Evolutionary conservation across 352 stramenopile genomes (phyloP).

Genomic region (Phytophthora nicotianae): DNA sequence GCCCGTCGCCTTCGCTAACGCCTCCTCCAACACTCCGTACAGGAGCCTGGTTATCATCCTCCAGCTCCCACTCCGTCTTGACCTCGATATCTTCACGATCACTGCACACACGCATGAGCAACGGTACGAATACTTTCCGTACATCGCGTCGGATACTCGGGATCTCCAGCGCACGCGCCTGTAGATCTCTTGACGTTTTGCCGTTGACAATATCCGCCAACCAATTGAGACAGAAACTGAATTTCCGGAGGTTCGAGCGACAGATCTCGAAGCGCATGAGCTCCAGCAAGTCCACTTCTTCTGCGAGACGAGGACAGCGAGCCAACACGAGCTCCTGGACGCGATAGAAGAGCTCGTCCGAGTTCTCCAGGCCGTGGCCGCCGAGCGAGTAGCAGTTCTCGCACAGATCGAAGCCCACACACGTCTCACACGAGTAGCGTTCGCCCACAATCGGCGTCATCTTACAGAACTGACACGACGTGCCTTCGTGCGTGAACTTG

Average conservation of each 20-base stretch:
- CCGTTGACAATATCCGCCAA: slow-evolving; percentile 82
- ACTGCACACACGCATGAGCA: slow-evolving; percentile 79
- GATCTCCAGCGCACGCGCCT: slow-evolving; percentile 80
- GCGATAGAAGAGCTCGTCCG: slow-evolving; percentile 84
- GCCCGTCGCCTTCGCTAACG: slow-evolving; percentile 65
- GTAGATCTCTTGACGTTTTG: slow-evolving; percentile 73
- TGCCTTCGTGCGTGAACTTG: slow-evolving; percentile 78
- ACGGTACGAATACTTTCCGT: slow-evolving; percentile 79
- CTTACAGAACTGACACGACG: slow-evolving; percentile 85
- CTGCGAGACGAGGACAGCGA: slow-evolving; percentile 60
- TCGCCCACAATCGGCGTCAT: slow-evolving; percentile 75
- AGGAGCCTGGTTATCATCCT: slow-evolving; percentile 73
- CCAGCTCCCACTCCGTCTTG: slow-evolving; percentile 87
- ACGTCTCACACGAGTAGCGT: slow-evolving; percentile 76
- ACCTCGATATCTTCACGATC: slow-evolving; percentile 84
- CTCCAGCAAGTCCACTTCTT: slow-evolving; percentile 77
- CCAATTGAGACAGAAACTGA: slow-evolving; percentile 86
- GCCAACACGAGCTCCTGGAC: slow-evolving; percentile 78
- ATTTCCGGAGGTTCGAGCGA: slow-evolving; percentile 85
- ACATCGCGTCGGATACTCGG: slow-evolving; percentile 78
- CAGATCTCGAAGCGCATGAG: slow-evolving; percentile 89
- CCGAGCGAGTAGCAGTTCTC: slow-evolving; percentile 85
- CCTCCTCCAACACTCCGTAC: slow-evolving; percentile 65
- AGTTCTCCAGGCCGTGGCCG: slow-evolving; percentile 83
- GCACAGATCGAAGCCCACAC: slow-evolving; percentile 84